Base-by-base conservation (phyloP, 1,139 yeast genomes). In the Wickerhamomyces sp. region DNA sequence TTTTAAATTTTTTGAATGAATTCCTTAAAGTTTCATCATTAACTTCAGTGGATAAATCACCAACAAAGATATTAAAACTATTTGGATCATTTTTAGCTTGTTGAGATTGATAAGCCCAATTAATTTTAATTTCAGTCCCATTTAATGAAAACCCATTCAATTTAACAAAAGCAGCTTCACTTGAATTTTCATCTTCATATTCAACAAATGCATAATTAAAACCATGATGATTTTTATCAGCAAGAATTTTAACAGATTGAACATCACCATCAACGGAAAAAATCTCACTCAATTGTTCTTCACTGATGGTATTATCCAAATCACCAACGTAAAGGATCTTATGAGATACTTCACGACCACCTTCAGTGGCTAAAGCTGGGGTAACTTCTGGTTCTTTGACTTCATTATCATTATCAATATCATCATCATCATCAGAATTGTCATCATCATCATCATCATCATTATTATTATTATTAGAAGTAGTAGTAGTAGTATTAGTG, bases 161-260 rank as follows among this genome's bases (percentile, higher is more conserved):
- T 10, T 79, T 67, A 46, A 73, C 73, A 48, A 83, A 69, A 2
- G 95, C 94, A 51, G 69, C 65, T 40, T 73, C 75, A 2, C 96
- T 95, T 36, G 75, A 71, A 36, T 69, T 71, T 41, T 79, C 73
- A 45, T 71, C 70, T 39, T 74, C 79, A 58, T 78, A 89, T 64
- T 89, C 95, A 45, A 89, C 78, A 64, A 90, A 90, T 1, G 95
- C 95, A 64, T 89, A 90, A 62, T 85, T 85, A 60, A 78, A 81
- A 10, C 88, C 87, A 10, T 77, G 77, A 55, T 76, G 76, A 63
- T 86, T 86, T 65, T 86, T 86, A 61, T 88, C 95, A 49, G 80
- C 78, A 52, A 89, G 71, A 37, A 89, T 69, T 65, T 87, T 89
- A 47, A 84, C 77, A 32, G 79, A 71, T 49, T 78, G 74, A 43